Conservation (phyloP, 2,329 filamentous ascomycete species). For the Capronia coronata region DNA sequence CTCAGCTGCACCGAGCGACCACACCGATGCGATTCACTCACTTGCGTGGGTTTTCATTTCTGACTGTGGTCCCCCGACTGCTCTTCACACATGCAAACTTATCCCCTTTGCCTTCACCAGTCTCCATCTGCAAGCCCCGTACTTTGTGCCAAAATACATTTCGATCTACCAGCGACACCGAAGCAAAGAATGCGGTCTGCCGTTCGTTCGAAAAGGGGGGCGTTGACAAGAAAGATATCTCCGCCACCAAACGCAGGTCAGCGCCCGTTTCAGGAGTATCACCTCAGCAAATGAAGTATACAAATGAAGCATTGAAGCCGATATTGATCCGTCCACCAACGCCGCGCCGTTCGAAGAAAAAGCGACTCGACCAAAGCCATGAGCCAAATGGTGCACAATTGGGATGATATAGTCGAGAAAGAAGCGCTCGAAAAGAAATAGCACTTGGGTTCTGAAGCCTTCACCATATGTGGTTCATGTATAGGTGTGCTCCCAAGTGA, state of each 20-base stretch:
- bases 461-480: not conserved
- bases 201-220: not conserved
- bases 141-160: not conserved
- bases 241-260: not conserved
- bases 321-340: constrained; percentile 1
- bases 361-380: not conserved
- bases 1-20: not conserved
- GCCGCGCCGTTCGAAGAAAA: not conserved
- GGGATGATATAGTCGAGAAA: not conserved
- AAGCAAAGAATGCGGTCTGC: not conserved
- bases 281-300: not conserved
- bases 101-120: not conserved
- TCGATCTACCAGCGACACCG: not conserved
- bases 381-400: not conserved
- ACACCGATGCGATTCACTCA: no score
- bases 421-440: not conserved
- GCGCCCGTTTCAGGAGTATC: not conserved
- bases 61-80: no score
- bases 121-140: not conserved
- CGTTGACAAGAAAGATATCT: not conserved
- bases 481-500: not conserved
- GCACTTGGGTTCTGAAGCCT: not conserved
- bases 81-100: not conserved
- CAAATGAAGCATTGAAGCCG: not conserved
- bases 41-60: no score